A percentile compares a stretch with the other conserved stretches of the same genome.
Evolutionary conservation across 1,284 basidiomycete genomes (phyloP).

Genomic region (Sphagnurus paluster): DNA sequence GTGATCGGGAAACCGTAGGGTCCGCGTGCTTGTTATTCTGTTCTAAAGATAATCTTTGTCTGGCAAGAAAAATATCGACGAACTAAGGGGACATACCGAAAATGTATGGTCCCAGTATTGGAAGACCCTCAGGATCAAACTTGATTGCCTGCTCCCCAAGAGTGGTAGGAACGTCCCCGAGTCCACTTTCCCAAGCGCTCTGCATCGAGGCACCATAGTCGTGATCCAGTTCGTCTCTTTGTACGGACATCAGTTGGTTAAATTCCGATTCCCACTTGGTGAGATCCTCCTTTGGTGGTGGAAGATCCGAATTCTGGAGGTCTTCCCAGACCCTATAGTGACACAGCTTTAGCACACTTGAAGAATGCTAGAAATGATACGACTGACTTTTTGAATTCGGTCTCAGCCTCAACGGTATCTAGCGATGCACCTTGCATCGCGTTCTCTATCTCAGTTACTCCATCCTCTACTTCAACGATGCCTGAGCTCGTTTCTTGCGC

Average conservation of each 20-base stretch:
- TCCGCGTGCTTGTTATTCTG: conserved; percentile 71
- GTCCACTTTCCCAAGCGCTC: conserved; percentile 58
- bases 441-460: conserved; percentile 39
- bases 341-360: conserved; percentile 5
- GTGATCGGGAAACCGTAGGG: conserved; percentile 51
- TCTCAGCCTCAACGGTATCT: conserved; percentile 23
- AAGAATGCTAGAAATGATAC: neutral
- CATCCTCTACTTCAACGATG: conserved; percentile 57
- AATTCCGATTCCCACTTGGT: conserved; percentile 91
- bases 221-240: conserved; percentile 62
- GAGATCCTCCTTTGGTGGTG: conserved; percentile 63
- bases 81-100: conserved; percentile 80
- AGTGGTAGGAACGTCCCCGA: conserved; percentile 40
- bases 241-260: conserved; percentile 71
- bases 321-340: conserved; percentile 57
- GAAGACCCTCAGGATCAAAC: conserved; percentile 74
- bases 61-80: too few relatives aligned
- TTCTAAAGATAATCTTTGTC: too few relatives aligned
- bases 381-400: conserved; percentile 47
- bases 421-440: conserved; percentile 39
- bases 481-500: conserved; percentile 44
- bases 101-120: conserved; percentile 65
- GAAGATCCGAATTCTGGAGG: conserved; percentile 55
- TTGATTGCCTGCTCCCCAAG: conserved; percentile 41
- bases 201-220: conserved; percentile 65